A percentile compares a stretch with the other conserved stretches of the same genome.
phyloP scores from a whole-genome alignment of 176 grass and related monocot species.

The Zoysia japonica region DNA sequence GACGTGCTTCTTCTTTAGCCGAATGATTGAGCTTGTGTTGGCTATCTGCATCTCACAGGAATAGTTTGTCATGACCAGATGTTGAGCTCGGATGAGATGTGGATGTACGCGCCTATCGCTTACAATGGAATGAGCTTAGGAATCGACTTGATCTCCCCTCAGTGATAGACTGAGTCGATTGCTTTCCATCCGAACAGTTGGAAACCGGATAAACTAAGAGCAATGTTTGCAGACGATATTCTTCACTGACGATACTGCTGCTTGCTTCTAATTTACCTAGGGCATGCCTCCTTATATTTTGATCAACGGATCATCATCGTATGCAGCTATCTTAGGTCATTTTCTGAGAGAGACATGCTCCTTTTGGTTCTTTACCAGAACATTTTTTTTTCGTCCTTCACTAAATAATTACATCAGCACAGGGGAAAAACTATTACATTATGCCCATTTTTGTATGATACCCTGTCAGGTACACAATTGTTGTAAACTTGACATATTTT shows the following conservation, averaged over 20 bases:
- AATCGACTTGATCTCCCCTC: conserved; percentile 60
- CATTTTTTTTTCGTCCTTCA: background rate
- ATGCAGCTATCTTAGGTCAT: background rate
- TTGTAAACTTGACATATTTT: background rate
- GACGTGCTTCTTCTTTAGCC: background rate
- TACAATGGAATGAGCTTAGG: conserved; percentile 81
- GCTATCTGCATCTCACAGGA: conserved; percentile 15
- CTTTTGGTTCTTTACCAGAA: background rate
- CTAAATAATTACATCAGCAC: background rate
- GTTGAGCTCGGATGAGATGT: conserved; percentile 74
- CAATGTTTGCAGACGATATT: background rate
- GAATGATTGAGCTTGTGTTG: background rate
- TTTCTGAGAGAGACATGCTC: background rate
- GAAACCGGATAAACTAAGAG: background rate
- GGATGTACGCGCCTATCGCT: conserved; percentile 86
- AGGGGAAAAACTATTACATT: background rate
- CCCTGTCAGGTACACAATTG: background rate
- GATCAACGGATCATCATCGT: background rate
- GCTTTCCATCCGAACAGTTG: background rate
- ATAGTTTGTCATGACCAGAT: conserved; percentile 50
- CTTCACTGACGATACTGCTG: conserved; percentile 13
- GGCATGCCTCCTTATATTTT: background rate
- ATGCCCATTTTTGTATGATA: conserved; percentile 23
- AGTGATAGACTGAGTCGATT: conserved; percentile 14
- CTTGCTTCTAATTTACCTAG: background rate